Percentiles rank a stretch among this genome's conserved stretches.
Evolutionary conservation across 768 basidiomycete genomes (phyloP).

Genomic region (Amanita jacksonii): DNA sequence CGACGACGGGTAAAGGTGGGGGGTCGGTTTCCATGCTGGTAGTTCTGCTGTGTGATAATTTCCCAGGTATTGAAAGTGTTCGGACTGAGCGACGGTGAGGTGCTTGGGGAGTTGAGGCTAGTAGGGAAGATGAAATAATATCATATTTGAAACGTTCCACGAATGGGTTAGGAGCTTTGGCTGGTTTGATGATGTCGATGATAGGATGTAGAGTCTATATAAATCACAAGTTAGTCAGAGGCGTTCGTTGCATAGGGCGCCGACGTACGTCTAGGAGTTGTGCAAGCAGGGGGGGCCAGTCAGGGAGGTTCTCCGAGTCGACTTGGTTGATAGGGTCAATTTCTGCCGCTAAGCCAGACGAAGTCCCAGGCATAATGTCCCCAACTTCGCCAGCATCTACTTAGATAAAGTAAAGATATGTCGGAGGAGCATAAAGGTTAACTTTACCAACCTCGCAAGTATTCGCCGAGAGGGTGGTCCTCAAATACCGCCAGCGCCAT

Average conservation of each 20-base stretch:
- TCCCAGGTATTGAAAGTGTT: conserved; percentile 37
- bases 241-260: background rate
- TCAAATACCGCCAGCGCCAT: conserved; percentile 79
- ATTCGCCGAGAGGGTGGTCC: conserved; percentile 66
- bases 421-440: conserved; percentile 1
- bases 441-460: conserved; percentile 45
- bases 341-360: conserved; percentile 29
- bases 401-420: conserved; percentile 8
- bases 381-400: conserved; percentile 52
- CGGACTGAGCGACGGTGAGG: conserved; percentile 25
- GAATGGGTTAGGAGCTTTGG: conserved; percentile 38
- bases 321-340: conserved; percentile 18
- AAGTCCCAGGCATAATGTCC: conserved; percentile 49
- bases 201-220: conserved; percentile 29
- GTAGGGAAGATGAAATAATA: conserved; percentile 69
- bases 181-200: conserved; percentile 24
- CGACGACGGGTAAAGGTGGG: conserved; percentile 9
- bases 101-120: conserved; percentile 47
- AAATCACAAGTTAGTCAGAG: conserved; percentile 1
- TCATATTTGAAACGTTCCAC: conserved; percentile 80
- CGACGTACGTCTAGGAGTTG: conserved; percentile 5
- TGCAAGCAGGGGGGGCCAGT: conserved; percentile 28
- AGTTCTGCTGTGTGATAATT: conserved; percentile 35
- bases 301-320: conserved; percentile 19
- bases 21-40: conserved; percentile 24